phyloP scores from a whole-genome alignment of 2,329 filamentous ascomycete genomes.

The Phaeophleospora eucalypticola region DNA sequence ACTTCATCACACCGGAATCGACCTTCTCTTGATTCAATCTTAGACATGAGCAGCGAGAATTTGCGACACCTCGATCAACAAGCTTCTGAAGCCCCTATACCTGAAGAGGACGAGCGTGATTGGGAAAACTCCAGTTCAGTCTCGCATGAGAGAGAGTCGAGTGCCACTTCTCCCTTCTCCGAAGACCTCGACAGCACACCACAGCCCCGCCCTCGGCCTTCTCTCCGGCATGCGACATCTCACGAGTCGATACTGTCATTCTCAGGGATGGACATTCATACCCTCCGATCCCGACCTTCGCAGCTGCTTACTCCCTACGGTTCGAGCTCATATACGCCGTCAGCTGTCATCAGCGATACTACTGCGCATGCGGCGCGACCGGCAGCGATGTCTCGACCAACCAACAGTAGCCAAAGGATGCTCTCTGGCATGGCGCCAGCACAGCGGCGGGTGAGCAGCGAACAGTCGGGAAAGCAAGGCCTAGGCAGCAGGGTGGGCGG shows the following conservation, averaged over 20 bases:
- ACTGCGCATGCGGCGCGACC: slow-evolving; percentile 32
- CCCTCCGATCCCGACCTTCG: slow-evolving; percentile 66
- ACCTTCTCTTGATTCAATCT: slow-evolving; percentile 28
- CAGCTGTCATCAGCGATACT: slow-evolving; percentile 40
- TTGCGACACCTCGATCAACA: slow-evolving; percentile 21
- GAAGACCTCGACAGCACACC: slow-evolving; percentile 25
- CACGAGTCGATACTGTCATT: slow-evolving; percentile 89
- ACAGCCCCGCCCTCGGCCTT: slow-evolving; percentile 35
- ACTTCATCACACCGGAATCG: slow-evolving; percentile 17
- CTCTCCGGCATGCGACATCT: slow-evolving; percentile 63
- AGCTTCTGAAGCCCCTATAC: slow-evolving; percentile 24
- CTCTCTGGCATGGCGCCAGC: slow-evolving; percentile 31
- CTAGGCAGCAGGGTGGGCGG: slow-evolving; percentile 57
- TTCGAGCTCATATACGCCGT: slow-evolving; percentile 44
- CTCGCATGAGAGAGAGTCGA: slow-evolving; percentile 10
- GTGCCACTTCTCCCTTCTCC: slow-evolving; percentile 19
- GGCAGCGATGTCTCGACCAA: slow-evolving; percentile 39
- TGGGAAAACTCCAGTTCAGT: slow-evolving; percentile 24
- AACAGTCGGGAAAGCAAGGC: slow-evolving; percentile 19
- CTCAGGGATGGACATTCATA: slow-evolving; percentile 81
- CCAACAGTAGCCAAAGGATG: slow-evolving; percentile 26
- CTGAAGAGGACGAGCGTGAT: slow-evolving; percentile 28
- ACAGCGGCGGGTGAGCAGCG: slow-evolving; percentile 6
- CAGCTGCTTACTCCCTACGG: slow-evolving; percentile 62
- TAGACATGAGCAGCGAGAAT: slow-evolving; percentile 31